Evolutionary conservation across 345 rosid genomes (phyloP), one percentile per base, ranked within the genome.

Genomic region (Iberis pinnata): DNA sequence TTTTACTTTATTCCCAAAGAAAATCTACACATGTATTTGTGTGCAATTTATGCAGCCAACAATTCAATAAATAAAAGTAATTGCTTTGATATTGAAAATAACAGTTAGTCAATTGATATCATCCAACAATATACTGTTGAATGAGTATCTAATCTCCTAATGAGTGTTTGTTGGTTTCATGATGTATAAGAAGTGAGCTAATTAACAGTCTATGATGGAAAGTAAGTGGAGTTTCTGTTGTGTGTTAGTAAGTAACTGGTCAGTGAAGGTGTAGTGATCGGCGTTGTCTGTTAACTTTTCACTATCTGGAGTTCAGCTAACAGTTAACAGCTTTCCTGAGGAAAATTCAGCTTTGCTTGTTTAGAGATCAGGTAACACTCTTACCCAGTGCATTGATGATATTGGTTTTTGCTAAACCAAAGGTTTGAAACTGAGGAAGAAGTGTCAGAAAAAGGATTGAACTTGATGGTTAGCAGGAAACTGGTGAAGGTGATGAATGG

Each of bases 401-500:
- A 20, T 22, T 53, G 18, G 70, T 53, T 67, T 37, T 56, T 90
- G 68, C 78, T 87, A 64, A 75, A 75, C 70, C 74, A 82, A 44
- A 90, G 87, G 96, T 87, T 82, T 64, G 81, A 78, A n/a, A 73
- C 43, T 12, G 79, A 71, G 46, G 82, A 66, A 43, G 89, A 74
- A 17, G 70, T 73, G 20, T 76, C 84, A 0, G 98, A 84, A 62
- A 92, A 82, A 60, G 90, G 95, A 51, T 64, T 84, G 46, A 71
- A 95, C 56, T 69, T 90, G 61, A 66, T 82, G 40, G 69, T 90
- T 41, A 87, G 98, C 74, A 49, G 84, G 63, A 87, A 79, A 55
- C 67, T 90, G 58, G 76, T 79, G 60, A 87, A 80, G 70, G 83
- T 87, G 45, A 87, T 90, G 96, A 84, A 78, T 50, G 96, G 98